A percentile compares a stretch with the other conserved stretches of the same genome.
phyloP scores from a whole-genome alignment of 305 asterid genomes.

The Fraxinus greggii region DNA sequence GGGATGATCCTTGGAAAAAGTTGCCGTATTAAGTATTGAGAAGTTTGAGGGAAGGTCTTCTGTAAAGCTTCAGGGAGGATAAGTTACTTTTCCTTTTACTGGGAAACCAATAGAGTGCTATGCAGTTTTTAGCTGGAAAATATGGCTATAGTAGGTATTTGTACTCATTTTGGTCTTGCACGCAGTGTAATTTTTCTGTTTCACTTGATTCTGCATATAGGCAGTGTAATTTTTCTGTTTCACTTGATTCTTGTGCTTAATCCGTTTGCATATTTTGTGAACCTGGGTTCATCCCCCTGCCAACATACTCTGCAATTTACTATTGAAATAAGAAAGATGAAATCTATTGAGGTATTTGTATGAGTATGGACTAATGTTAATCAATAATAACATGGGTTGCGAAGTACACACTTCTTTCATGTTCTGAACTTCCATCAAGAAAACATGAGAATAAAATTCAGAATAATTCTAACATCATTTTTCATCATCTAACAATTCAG shows the following conservation, averaged over 20 bases:
- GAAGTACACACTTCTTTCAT: slow-evolving; percentile 7
- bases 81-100: background rate
- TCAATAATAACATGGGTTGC: background rate
- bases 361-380: background rate
- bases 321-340: background rate
- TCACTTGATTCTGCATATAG: too few relatives aligned
- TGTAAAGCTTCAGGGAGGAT: background rate
- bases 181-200: background rate
- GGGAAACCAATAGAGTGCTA: background rate
- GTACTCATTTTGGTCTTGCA: background rate
- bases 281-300: background rate
- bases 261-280: background rate
- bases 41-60: background rate
- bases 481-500: background rate
- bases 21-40: background rate
- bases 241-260: background rate
- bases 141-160: background rate
- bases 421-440: background rate
- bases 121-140: background rate
- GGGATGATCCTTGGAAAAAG: background rate
- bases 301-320: background rate
- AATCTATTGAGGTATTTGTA: background rate
- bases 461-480: background rate
- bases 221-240: background rate
- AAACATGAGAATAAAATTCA: slow-evolving; percentile 9